These are phyloP conservation scores for Spergularia azorica DNA, from an alignment of 179 eudicot species.

Conservation along the genomic window DNA sequence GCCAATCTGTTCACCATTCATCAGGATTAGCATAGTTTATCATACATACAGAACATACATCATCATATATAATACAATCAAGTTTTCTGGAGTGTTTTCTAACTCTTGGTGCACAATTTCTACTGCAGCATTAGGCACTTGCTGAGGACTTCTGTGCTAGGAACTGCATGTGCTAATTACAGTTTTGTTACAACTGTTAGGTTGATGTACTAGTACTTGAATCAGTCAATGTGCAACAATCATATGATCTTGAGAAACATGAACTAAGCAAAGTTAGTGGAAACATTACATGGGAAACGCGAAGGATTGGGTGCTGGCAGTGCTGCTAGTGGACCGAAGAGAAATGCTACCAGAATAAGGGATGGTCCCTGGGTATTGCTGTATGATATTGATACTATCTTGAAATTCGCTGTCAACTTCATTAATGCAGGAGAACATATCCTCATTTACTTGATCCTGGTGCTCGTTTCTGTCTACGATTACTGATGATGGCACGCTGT, in stretches of 20 bases:
- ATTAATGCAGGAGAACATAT: conserved; percentile 9
- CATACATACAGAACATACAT: too few relatives aligned
- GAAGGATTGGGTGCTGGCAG: conserved; percentile 37
- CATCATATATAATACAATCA: too few relatives aligned
- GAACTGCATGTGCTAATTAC: too few relatives aligned
- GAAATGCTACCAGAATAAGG: conserved; percentile 34
- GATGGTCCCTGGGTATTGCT: conserved; percentile 16
- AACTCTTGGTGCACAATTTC: too few relatives aligned
- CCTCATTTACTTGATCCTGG: conserved; percentile 21
- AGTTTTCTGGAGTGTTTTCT: too few relatives aligned
- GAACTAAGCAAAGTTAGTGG: not conserved
- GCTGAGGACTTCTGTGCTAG: too few relatives aligned
- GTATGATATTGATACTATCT: not conserved
- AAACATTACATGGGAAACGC: conserved; percentile 37
- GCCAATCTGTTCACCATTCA: conserved; percentile 33
- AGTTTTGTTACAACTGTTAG: too few relatives aligned
- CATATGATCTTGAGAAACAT: not conserved
- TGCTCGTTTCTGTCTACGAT: conserved; percentile 3
- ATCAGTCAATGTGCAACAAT: too few relatives aligned
- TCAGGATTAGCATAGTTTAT: not conserved
- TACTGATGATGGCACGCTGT: conserved; percentile 11
- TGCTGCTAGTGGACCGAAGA: conserved; percentile 40
- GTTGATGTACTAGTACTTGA: too few relatives aligned
- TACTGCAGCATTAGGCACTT: too few relatives aligned
- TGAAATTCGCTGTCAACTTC: conserved; percentile 10